Base-by-base conservation (phyloP, 345 rosid species). In the Syzygium aqueum region DNA sequence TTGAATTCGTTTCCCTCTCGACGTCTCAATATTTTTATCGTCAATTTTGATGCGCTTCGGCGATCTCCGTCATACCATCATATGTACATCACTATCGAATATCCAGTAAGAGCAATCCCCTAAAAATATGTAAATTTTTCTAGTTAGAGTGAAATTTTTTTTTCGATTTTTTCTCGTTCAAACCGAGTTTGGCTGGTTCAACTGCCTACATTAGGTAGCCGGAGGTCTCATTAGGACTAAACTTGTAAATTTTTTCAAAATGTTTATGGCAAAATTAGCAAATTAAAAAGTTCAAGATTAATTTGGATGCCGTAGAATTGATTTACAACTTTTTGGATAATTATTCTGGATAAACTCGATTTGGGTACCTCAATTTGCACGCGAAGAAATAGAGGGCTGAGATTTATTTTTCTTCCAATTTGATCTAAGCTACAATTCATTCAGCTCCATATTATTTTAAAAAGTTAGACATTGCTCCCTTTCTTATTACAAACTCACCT, bases 21-120 rank as follows among this genome's bases (percentile, higher is more conserved):
- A 27, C 0, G 25, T 27, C 15, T 59, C 1, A 8, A 27, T 5
- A 27, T 59, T 59, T 59, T 59, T 5, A n/a, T 59, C 15, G 27
- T 25, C 16, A 11, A 59, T 59, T 59, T 59, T 25, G 65, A 59
- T 54, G 59, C 2, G 59, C 27, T 7, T 54, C 9, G 3, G 17
- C 2, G 3, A 61, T 61, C 19, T n/a, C 33, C 8, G 0, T 5
- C 1, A 4, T 13, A 61, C 46, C 46, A 43, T 43, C 7, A 43
- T 61, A 14, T n/a, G 5, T n/a, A 61, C 73, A 61, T 61, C 57
- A 13, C 30, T 13, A 61, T 59, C 0, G 5, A 19, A 65, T 30
- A 65, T 30, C 5, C 11, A 30, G 16, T 16, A 15, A 65, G 40
- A 28, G 3, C 21, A 65, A 30, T 33, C 33, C 56, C 7, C 77